A percentile compares a stretch with the other conserved stretches of the same genome.
Evolutionary conservation across 148 eudicot genomes (phyloP).

Genomic region (Pouteria glomerata): DNA sequence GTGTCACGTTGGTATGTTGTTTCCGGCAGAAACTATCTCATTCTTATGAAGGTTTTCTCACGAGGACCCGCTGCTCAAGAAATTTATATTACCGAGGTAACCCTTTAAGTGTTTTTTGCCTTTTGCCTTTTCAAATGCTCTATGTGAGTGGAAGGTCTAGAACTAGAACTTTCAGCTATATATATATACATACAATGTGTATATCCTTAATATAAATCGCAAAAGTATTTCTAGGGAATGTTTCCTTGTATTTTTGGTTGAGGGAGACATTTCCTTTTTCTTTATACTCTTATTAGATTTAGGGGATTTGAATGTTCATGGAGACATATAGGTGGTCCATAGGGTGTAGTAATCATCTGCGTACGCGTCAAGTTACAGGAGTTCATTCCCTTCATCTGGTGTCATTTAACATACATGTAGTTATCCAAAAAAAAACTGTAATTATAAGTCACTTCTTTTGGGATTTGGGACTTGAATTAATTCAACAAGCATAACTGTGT

Average conservation of each 20-base stretch:
- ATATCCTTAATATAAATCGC: no score
- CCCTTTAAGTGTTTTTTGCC: conserved; percentile 9
- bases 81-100: conserved; percentile 64
- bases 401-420: no score
- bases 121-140: conserved; percentile 1
- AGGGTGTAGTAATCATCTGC: no score
- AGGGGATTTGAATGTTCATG: no score
- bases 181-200: no score
- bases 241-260: no score
- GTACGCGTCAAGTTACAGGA: no score
- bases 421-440: neutral
- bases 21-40: conserved; percentile 54
- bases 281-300: no score
- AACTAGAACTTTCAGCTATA: neutral
- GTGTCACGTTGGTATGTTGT: conserved; percentile 73
- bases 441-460: neutral
- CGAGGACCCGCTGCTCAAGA: conserved; percentile 53
- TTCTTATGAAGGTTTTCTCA: conserved; percentile 59
- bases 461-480: conserved; percentile 10
- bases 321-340: no score
- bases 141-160: conserved; percentile 4
- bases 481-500: conserved; percentile 1
- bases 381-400: no score
- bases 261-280: no score
- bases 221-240: no score